Evolutionary conservation across 495 filamentous ascomycete genomes (phyloP), one percentile per base, ranked within the genome.

Genomic region (Penicillium goetzii): DNA sequence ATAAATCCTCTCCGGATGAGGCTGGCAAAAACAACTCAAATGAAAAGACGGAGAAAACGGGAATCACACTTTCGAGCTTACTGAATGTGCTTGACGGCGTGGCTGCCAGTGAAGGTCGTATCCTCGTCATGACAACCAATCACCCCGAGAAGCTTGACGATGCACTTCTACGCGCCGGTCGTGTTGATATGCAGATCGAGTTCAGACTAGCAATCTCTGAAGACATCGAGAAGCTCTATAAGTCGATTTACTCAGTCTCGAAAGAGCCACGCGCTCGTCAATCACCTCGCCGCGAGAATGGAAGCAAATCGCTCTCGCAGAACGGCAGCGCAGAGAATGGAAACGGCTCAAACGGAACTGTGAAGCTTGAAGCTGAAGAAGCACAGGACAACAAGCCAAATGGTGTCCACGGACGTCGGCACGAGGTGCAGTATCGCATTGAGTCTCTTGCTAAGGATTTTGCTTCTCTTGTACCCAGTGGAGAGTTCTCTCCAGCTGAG

Each of bases 81-180:
- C 78, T 95, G 41, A 95, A 93, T 65, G 90, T 90, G 34, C 83
- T 95, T 33, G 91, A 93, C 65, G 91, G 91, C 17, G 89, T 92
- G n/a, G 88, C 89, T 9, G 86, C 86, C 1, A 86, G 86, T 56
- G 90, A 93, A 71, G 91, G 91, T 14, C 84, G 90, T 6, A 85
- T 93, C 19, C 81, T 93, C 10, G 89, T 95, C 64, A 93, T 95
- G 90, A 93, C 90, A 3, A 92, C 91, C 50, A 95, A 95, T 67
- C 88, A 92, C 67, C 68, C 86, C 0, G 89, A 93, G 36, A 88
- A 88, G 63, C 81, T 95, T 0, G 91, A 95, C 66, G 80, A 86
- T 40, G 90, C 91, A 0, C 81, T 95, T 3, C 88, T 92, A 58
- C 86, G 91, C 0, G 89, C 89, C 12, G 91, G 91, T 0, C 84